phyloP scores from a whole-genome alignment of 2,329 filamentous ascomycete species.

The Fusarium chuoi region DNA sequence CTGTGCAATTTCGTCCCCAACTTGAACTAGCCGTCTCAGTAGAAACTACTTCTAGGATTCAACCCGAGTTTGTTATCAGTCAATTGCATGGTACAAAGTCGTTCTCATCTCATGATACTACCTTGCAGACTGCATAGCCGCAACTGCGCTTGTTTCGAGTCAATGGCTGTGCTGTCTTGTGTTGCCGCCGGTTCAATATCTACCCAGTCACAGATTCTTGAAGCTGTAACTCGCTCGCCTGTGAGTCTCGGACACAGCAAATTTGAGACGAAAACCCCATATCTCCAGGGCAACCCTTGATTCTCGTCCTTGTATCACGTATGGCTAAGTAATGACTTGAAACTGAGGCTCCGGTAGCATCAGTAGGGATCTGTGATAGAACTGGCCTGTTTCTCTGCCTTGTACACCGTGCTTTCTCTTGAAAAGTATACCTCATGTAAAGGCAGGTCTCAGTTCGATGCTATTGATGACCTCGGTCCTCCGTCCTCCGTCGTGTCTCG shows the following conservation, averaged over 20 bases:
- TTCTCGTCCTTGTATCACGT: slow-evolving; percentile 8
- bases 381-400: neutral
- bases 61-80: neutral
- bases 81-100: neutral
- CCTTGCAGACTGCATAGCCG: slow-evolving; percentile 5
- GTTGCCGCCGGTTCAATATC: slow-evolving; percentile 1
- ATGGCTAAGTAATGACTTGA: slow-evolving; percentile 14
- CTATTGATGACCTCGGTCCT: neutral
- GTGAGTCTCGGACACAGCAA: slow-evolving; percentile 5
- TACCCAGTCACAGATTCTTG: slow-evolving; percentile 7
- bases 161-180: slow-evolving; percentile 10
- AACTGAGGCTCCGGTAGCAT: slow-evolving; percentile 13
- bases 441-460: neutral
- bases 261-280: slow-evolving; percentile 3
- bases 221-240: slow-evolving; percentile 11
- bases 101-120: neutral
- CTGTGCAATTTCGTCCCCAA: neutral
- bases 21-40: neutral
- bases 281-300: neutral
- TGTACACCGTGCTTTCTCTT: neutral
- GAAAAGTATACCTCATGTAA: neutral
- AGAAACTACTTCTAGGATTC: neutral
- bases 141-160: slow-evolving; percentile 40
- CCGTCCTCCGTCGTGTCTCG: neutral
- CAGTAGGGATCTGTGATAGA: slow-evolving; percentile 19